Evolutionary conservation across 2,329 filamentous ascomycete species (phyloP).

Genomic region (Amylocarpus encephaloides): DNA sequence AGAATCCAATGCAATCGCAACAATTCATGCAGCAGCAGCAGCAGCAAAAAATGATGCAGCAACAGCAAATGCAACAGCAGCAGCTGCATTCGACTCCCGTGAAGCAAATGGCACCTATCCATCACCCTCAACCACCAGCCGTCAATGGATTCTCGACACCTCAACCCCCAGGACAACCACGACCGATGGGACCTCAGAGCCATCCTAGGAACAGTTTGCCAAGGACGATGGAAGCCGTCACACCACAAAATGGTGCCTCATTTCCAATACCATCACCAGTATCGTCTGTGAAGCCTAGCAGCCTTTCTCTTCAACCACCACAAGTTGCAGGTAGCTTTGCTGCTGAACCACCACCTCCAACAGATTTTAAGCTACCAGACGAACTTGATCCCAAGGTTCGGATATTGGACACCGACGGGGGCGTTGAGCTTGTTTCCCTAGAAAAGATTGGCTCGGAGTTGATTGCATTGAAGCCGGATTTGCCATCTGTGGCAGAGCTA

Average conservation of each 20-base stretch:
- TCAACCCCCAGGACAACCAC: slow-evolving; percentile 36
- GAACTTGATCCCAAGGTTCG: slow-evolving; percentile 51
- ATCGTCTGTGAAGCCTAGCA: slow-evolving; percentile 25
- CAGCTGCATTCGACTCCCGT: slow-evolving; percentile 40
- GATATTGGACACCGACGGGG: slow-evolving; percentile 58
- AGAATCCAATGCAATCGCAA: slow-evolving; percentile 47
- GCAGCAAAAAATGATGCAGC: slow-evolving; percentile 43
- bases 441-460: slow-evolving; percentile 54
- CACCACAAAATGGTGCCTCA: slow-evolving; percentile 32
- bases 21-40: slow-evolving; percentile 33
- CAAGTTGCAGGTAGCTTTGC: slow-evolving; percentile 15
- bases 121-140: slow-evolving; percentile 39
- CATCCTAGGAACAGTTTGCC: slow-evolving; percentile 48
- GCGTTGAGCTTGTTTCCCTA: slow-evolving; percentile 62
- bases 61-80: slow-evolving; percentile 40
- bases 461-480: slow-evolving; percentile 61
- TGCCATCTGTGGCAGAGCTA: slow-evolving; percentile 69
- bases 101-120: slow-evolving; percentile 39
- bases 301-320: slow-evolving; percentile 24
- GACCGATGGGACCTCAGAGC: slow-evolving; percentile 35
- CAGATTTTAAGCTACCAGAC: slow-evolving; percentile 21
- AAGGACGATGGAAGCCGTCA: slow-evolving; percentile 40
- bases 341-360: slow-evolving; percentile 9
- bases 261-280: slow-evolving; percentile 44
- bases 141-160: slow-evolving; percentile 46